Conservation (phyloP, 345 rosid species). For the Ricinus communis region DNA sequence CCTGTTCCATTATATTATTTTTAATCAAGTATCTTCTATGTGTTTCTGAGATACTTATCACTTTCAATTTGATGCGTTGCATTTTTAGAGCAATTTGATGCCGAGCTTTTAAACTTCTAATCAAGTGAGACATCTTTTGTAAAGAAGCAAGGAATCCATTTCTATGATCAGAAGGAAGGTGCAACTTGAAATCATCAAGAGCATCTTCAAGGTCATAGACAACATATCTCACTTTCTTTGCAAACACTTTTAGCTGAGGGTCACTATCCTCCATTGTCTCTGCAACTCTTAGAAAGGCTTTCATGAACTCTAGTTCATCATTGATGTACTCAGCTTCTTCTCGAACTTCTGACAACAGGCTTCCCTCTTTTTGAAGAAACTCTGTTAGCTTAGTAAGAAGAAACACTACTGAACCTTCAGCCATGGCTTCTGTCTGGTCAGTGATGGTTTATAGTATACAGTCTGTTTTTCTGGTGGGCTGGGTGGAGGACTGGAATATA, state of each 20-base stretch:
- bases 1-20: conserved; percentile 13
- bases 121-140: background rate
- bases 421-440: conserved; percentile 10
- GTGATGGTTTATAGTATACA: background rate
- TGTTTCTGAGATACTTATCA: conserved; percentile 9
- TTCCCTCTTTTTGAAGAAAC: conserved; percentile 23
- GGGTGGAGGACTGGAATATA: too few species aligned
- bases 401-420: conserved; percentile 31
- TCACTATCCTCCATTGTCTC: conserved; percentile 23
- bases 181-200: conserved; percentile 23
- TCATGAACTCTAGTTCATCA: conserved; percentile 33
- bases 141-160: conserved; percentile 7
- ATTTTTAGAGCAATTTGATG: conserved; percentile 26
- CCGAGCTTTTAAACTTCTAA: conserved; percentile 21
- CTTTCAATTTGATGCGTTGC: conserved; percentile 14
- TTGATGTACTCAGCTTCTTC: conserved; percentile 26
- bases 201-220: conserved; percentile 14
- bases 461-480: too few species aligned
- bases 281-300: conserved; percentile 30
- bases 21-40: conserved; percentile 16
- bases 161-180: background rate
- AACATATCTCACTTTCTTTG: conserved; percentile 1
- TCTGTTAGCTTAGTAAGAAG: conserved; percentile 30
- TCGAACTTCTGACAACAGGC: conserved; percentile 15
- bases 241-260: background rate